Base-by-base conservation (phyloP, 345 rosid species). In the Adansonia digitata region DNA sequence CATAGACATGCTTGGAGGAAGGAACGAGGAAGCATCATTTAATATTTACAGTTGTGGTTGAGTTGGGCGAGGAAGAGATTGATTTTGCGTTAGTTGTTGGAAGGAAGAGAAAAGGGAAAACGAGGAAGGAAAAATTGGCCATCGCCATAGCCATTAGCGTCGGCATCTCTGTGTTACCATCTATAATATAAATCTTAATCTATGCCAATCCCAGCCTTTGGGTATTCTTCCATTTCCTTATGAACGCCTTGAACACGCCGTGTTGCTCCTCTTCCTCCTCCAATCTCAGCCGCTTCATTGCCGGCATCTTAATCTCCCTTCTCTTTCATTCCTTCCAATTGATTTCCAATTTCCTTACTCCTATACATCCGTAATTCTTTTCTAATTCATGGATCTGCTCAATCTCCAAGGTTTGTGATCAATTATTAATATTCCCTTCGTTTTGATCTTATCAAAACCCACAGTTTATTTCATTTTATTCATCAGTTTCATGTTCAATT, bases 221-320 rank as follows among this genome's bases (percentile, higher is more conserved):
- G n/a, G 12, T 24, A 13, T 24, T 45, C 29, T 37, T 66, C 52
- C 9, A 42, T 42, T 43, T 66, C 86, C 86, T 72, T 83, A 90
- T 87, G 86, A 86, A 82, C 84, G 84, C 82, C 69, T 83, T 77
- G 51, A 75, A 78, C 82, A 78, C 88, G 82, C 86, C 82, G 39
- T 87, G 78, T 65, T 79, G 77, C 63, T 63, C 68, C 27, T 63
- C 68, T 11, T 63, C 69, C 17, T 63, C 86, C 75, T 85, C 84
- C 75, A 78, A 79, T 84, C 86, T 84, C 71, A 86, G 85, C 88
- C 87, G 88, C 89, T 88, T 90, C 74, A 85, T 83, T 71, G 87
- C 87, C 69, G 91, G 87, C 81, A 74, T 78, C 73, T 80, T 84
- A 59, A 56, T 89, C 77, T 83, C 83, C 81, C 71, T 89, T 42